Percentiles rank a stretch among this genome's conserved stretches.
phyloP scores from a whole-genome alignment of 305 asterid genomes.

The Ilex paraguariensis region DNA sequence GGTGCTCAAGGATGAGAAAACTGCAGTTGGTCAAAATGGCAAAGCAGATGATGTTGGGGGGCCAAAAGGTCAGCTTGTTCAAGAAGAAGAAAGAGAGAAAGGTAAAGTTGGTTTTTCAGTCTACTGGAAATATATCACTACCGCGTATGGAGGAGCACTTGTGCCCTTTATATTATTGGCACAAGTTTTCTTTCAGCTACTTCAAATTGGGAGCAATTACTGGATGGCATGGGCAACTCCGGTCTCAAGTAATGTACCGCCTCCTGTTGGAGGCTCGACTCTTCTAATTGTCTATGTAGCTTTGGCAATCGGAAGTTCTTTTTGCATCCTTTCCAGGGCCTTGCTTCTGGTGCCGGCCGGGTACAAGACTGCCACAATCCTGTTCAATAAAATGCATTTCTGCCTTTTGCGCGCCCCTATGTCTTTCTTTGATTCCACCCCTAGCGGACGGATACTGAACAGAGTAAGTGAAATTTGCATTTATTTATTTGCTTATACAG shows the following conservation, averaged over 20 bases:
- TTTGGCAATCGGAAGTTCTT: constrained; percentile 53
- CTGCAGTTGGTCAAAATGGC: constrained; percentile 25
- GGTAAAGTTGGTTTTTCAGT: constrained; percentile 61
- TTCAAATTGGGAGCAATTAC: constrained; percentile 87
- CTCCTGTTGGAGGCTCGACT: constrained; percentile 47
- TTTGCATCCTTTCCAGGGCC: constrained; percentile 57
- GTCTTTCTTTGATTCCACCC: constrained; percentile 95
- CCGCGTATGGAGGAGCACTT: constrained; percentile 69
- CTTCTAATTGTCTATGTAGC: constrained; percentile 63
- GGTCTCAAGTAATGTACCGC: constrained; percentile 44
- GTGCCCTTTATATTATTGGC: constrained; percentile 64
- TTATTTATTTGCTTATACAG: background rate
- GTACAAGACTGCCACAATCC: constrained; percentile 58
- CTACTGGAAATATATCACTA: constrained; percentile 70
- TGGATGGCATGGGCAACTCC: constrained; percentile 99
- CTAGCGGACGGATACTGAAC: constrained; percentile 81
- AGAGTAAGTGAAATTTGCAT: constrained; percentile 42
- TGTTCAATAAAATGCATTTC: constrained; percentile 61
- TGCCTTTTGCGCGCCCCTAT: constrained; percentile 88
- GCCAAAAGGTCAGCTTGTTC: constrained; percentile 60
- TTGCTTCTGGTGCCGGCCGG: constrained; percentile 42
- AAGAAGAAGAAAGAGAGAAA: constrained; percentile 91
- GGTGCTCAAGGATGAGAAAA: constrained; percentile 29
- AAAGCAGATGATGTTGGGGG: constrained; percentile 22
- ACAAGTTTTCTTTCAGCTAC: constrained; percentile 46